A percentile compares a stretch with the other conserved stretches of the same genome.
phyloP scores from a whole-genome alignment of 2,329 filamentous ascomycete species.

The Epicoccum sorghinum region DNA sequence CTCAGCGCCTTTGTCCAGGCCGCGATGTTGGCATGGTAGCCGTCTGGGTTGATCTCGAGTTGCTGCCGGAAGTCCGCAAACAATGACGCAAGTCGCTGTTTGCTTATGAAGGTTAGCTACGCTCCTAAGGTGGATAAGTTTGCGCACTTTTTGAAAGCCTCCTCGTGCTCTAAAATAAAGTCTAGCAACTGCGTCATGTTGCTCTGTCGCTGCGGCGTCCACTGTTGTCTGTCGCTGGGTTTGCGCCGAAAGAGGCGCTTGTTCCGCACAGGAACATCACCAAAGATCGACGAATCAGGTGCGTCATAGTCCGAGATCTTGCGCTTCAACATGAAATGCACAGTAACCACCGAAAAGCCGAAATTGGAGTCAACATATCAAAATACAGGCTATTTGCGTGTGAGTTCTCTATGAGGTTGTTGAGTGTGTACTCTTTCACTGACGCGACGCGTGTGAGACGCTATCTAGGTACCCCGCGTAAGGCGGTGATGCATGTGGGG shows the following conservation, averaged over 20 bases:
- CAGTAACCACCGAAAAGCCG: slow-evolving; percentile 7
- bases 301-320: slow-evolving; percentile 25
- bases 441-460: slow-evolving; percentile 19
- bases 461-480: slow-evolving; percentile 15
- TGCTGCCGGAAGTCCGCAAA: slow-evolving; percentile 86
- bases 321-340: slow-evolving; percentile 33
- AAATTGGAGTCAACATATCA: slow-evolving; percentile 7
- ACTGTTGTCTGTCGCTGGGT: slow-evolving; percentile 23
- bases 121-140: not conserved
- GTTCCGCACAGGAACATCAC: slow-evolving; percentile 25
- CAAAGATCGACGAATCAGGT: slow-evolving; percentile 30
- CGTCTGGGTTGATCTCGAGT: slow-evolving; percentile 79
- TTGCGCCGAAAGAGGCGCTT: slow-evolving; percentile 32
- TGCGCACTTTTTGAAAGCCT: slow-evolving; percentile 53
- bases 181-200: slow-evolving; percentile 71
- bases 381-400: not conserved
- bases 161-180: slow-evolving; percentile 60
- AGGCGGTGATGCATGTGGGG: slow-evolving; percentile 14
- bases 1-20: slow-evolving; percentile 80
- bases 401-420: slow-evolving; percentile 1
- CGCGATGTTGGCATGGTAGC: slow-evolving; percentile 77
- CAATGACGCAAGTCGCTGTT: slow-evolving; percentile 79
- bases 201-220: slow-evolving; percentile 32
- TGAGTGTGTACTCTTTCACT: slow-evolving; percentile 9
- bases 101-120: slow-evolving; percentile 47